Base-by-base conservation (phyloP, 331 rosid genomes). In the Arachis monticola region DNA sequence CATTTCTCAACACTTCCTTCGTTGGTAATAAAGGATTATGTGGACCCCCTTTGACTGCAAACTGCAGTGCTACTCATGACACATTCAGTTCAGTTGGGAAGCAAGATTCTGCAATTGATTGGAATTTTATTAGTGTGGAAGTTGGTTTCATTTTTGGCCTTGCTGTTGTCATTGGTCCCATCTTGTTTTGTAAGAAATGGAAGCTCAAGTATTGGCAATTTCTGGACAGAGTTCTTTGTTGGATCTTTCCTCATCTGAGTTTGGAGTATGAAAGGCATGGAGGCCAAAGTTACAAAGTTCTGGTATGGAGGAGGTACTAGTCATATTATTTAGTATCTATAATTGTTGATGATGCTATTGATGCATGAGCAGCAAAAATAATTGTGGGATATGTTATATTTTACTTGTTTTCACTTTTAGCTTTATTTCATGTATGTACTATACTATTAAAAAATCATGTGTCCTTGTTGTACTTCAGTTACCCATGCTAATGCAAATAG, bases 21-120 rank as follows among this genome's bases (percentile, higher is more conserved):
- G 0, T 87, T 66, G 82, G 80, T 0, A 89, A 89, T 5, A 0
- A 45, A 6, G 87, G 76, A 2, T 66, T 91, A 7, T 84, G 77
- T 13, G 96, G 96, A 0, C 7, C 11, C 22, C 90, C 89, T 2
- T 52, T 82, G 64, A 10, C 1, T 0, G 1, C 0, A 9, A 1
- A 0, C 0, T 90, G 89, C 69, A 2, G 44, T 6, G 0, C 80
- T 81, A 62, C 22, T 17, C 22, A 52, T n/a, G 3, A 48, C 11
- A 0, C 42, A 6, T 2, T 3, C 32, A 35, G 9, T 6, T 1
- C 44, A 41, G 1, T 10, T 7, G 38, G 11, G 3, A 30, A 57
- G 74, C 73, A 40, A 1, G 10, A 85, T 77, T 60, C 0, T 59
- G 1, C 73, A 85, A 58, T 53, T 17, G 22, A 17, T 17, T 17